These are phyloP conservation scores for Triadica sebifera DNA, from an alignment of 345 rosid genomes.

Conservation along the genomic window DNA sequence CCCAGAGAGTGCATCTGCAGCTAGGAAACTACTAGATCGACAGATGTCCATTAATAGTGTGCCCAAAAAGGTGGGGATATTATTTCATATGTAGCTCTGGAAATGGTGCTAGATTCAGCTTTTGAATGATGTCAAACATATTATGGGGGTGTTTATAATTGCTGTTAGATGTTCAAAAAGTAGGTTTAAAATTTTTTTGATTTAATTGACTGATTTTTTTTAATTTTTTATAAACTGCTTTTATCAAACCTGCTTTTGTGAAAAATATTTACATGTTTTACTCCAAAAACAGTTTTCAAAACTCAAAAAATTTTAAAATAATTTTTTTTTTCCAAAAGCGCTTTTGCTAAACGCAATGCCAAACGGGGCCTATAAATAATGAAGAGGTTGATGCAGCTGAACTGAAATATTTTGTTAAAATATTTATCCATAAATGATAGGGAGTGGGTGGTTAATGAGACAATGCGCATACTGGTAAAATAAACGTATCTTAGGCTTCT, in stretches of 20 bases:
- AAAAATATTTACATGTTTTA: too few species aligned
- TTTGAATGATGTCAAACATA: neutral
- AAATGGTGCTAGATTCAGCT: constrained; percentile 2
- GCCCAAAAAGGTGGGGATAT: constrained; percentile 69
- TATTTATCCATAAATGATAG: neutral
- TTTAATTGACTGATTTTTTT: too few species aligned
- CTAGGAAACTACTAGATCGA: constrained; percentile 91
- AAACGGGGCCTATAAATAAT: too few species aligned
- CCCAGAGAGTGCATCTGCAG: constrained; percentile 91
- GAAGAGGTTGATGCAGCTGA: neutral
- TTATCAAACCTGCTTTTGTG: too few species aligned
- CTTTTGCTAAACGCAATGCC: too few species aligned
- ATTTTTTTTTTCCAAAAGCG: too few species aligned
- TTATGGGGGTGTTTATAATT: too few species aligned
- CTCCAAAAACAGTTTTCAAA: too few species aligned
- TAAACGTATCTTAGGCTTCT: neutral
- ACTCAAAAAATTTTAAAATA: too few species aligned
- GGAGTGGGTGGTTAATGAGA: neutral
- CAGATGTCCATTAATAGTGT: constrained; percentile 95
- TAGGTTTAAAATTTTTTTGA: too few species aligned
- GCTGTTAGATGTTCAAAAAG: too few species aligned
- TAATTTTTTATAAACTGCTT: too few species aligned
- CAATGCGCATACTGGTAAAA: neutral
- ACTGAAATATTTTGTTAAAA: neutral
- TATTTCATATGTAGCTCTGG: neutral